These are phyloP conservation scores for Daldinia childiae DNA, from an alignment of 495 filamentous ascomycete species.

Conservation along the genomic window DNA sequence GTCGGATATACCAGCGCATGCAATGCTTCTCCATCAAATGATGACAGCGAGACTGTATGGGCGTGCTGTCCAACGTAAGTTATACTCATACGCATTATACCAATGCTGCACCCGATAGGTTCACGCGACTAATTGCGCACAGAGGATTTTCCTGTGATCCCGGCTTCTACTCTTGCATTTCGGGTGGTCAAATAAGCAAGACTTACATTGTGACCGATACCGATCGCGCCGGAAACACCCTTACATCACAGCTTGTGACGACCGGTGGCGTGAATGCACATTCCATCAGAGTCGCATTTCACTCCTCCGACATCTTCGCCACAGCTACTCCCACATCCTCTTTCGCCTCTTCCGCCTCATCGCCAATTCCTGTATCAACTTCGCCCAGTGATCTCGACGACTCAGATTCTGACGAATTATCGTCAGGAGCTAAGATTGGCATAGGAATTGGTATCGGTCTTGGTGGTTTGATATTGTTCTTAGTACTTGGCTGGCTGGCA, in stretches of 20 bases:
- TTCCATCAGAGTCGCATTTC: slow-evolving; percentile 1
- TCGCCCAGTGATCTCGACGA: neutral
- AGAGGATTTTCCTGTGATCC: neutral
- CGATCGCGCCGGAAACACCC: neutral
- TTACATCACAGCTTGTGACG: neutral
- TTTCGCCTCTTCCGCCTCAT: neutral
- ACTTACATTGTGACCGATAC: neutral
- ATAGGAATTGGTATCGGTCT: neutral
- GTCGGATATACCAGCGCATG: slow-evolving; percentile 32
- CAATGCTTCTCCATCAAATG: slow-evolving; percentile 6
- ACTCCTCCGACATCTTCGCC: neutral
- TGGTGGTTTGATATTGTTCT: neutral
- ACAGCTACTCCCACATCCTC: neutral
- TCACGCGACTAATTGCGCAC: neutral
- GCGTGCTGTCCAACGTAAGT: slow-evolving; percentile 34
- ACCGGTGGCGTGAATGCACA: neutral
- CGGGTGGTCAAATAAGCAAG: neutral
- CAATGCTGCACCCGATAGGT: neutral
- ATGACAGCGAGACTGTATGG: slow-evolving; percentile 30
- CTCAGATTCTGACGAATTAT: neutral
- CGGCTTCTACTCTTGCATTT: neutral
- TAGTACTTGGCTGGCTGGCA: neutral
- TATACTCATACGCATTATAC: neutral
- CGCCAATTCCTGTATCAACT: neutral
- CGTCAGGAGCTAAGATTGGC: neutral